Base-by-base conservation (phyloP, 371 early-diverging fungal species). In the Mortierella sp. region DNA sequence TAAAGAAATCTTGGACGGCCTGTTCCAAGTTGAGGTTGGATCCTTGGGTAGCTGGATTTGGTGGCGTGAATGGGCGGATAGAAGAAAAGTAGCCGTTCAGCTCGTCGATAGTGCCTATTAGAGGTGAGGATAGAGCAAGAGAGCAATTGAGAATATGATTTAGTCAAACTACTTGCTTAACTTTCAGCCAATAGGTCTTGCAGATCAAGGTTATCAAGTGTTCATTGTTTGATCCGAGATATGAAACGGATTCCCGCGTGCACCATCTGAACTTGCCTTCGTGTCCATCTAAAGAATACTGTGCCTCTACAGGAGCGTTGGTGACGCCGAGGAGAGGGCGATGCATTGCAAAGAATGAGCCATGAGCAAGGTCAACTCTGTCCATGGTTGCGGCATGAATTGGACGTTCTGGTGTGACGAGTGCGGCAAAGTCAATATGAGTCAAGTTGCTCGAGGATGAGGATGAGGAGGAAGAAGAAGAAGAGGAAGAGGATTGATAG, bases 321-420 rank as follows among this genome's bases (percentile, higher is more conserved):
- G 70, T 70, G 66, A 80, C 62, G 43, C 80, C 62, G 43, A 80
- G 71, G 34, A 80, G 43, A 32, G 80, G 80, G 34, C 80, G 80
- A 53, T 80, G 74, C 49, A 80, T 64, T 28, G 80, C 80, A 74
- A 80, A 80, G 71, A 80, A 80, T 7, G 70, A 57, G 28, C 80
- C 80, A 55, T 70, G 70, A 8, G 80, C 80, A 12, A 79, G 80
- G 62, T 79, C 80, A 32, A 74, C 32, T 49, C 74, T 60, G 64
- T 79, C 77, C 72, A 72, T 66, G 29, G 67, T 53, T n/a, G 74
- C 58, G 7, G 74, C 74, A 26, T 73, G 55, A 37, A 71, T 45
- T 40, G 64, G 68, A 45, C 64, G 62, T 19, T 70, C 76, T 5
- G 70, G 57, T 19, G 64, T 64, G 59, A 64, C 77, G 26, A 71